Evolutionary conservation across 169 alveolate genomes (phyloP), one percentile per base, ranked within the genome.

Genomic region (Plasmodium coatneyi): DNA sequence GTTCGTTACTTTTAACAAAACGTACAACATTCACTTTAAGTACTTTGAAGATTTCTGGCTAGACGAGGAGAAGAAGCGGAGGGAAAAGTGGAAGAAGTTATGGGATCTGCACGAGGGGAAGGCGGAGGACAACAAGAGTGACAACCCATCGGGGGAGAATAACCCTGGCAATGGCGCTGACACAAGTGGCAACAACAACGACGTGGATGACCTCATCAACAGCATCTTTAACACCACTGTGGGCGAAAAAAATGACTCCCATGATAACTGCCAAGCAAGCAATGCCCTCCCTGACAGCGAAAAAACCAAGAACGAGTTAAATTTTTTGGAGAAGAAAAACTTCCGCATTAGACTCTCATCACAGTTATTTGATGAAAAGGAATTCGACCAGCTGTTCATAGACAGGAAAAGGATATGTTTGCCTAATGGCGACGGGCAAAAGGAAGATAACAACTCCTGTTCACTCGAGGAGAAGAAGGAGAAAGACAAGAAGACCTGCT

Each of bases 271-370:
- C 32, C 76, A 66, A 3, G 41, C 14, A 66, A 19, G 6, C 36
- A 22, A 66, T 9, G 16, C 41, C 76, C 22, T 66, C n/a, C 3
- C 39, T 14, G 1, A 66, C n/a, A 25, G 39, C n/a, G 74, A 87
- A 66, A 87, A 78, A 22, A 16, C 25, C 10, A 87, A 52, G 19
- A 49, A 60, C 71, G 93, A 87, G n/a, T 5, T 39, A 3, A 79
- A 87, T 41, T 34, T 79, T 12, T 52, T 41, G 3, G 93, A 87
- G 49, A 87, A 87, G 74, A 87, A 87, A 87, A 87, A 87, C 36
- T 87, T 87, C 49, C 86, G 93, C 14, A 87, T 87, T 56, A 70
- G 93, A 78, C 87, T 87, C 46, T 87, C 93, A 5, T 87, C 93
- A 0, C 89, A 87, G 16, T 71, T 87, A 71, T 76, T 87, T 34